Percentiles rank a stretch among this genome's conserved stretches.
Conservation (phyloP, 106 monocot species). For the Triglochin maritima region DNA sequence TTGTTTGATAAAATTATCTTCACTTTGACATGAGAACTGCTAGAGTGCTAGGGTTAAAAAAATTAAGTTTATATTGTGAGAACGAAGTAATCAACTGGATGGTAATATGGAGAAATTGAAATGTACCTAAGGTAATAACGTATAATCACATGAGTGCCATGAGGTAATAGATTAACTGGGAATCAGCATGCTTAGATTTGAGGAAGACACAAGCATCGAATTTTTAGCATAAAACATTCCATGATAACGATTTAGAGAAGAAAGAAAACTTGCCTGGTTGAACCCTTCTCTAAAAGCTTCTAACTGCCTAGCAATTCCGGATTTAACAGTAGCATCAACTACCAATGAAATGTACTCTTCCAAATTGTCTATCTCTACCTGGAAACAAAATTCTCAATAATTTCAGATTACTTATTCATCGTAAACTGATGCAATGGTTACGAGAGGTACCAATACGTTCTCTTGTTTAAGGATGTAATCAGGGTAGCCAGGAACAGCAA, state of each 20-base stretch:
- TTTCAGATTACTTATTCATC: not conserved
- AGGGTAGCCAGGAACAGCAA: constrained; percentile 93
- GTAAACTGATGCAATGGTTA: not conserved
- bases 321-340: constrained; percentile 76
- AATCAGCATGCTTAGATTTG: too few species aligned
- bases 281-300: constrained; percentile 91
- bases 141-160: too few species aligned
- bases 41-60: too few species aligned
- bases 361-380: constrained; percentile 84
- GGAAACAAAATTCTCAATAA: not conserved
- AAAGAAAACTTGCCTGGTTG: constrained; percentile 54
- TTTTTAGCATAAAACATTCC: not conserved
- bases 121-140: too few species aligned
- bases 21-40: too few species aligned
- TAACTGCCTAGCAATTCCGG: constrained; percentile 78
- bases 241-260: not conserved
- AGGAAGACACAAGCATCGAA: not conserved
- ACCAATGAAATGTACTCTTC: constrained; percentile 88
- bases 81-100: too few species aligned
- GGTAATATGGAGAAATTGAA: too few species aligned
- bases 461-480: constrained; percentile 82
- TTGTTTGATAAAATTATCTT: too few species aligned
- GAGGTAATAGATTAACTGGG: too few species aligned
- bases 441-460: constrained; percentile 26
- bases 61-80: too few species aligned